Evolutionary conservation across 2,329 filamentous ascomycete genomes (phyloP).

Genomic region (Plenodomus biglobosus): DNA sequence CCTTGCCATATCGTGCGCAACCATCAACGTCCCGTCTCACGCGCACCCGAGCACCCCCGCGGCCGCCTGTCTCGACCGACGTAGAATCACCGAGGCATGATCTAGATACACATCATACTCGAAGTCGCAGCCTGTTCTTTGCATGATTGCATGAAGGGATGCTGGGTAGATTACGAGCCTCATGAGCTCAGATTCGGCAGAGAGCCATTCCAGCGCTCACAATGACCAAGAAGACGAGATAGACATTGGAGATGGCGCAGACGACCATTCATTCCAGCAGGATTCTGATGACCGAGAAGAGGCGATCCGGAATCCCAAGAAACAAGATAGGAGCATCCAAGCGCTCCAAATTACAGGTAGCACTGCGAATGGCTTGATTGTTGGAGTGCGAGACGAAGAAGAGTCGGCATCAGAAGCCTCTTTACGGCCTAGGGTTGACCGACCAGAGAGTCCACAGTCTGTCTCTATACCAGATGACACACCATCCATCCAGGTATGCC

Average conservation of each 20-base stretch:
- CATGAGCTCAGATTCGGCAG: slow-evolving; percentile 71
- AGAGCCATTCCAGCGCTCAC: slow-evolving; percentile 62
- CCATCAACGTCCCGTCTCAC: neutral
- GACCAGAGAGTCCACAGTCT: slow-evolving; percentile 66
- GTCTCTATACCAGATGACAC: slow-evolving; percentile 80
- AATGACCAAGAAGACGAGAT: slow-evolving; percentile 42
- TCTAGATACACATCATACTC: slow-evolving; percentile 1
- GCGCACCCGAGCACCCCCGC: neutral
- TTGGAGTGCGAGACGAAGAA: slow-evolving; percentile 32
- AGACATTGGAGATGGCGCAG: slow-evolving; percentile 44
- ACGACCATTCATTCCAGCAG: neutral
- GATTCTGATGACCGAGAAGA: slow-evolving; percentile 3
- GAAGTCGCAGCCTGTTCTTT: neutral
- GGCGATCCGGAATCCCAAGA: slow-evolving; percentile 13
- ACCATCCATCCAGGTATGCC: slow-evolving; percentile 74
- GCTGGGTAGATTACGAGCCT: slow-evolving; percentile 54
- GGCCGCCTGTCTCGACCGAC: slow-evolving; percentile 7
- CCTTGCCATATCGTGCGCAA: too few relatives aligned
- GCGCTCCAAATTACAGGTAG: slow-evolving; percentile 27
- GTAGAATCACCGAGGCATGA: slow-evolving; percentile 5
- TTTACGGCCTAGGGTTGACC: slow-evolving; percentile 13
- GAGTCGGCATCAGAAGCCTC: slow-evolving; percentile 25
- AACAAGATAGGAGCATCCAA: slow-evolving; percentile 17
- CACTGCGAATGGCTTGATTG: slow-evolving; percentile 33
- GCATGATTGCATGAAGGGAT: slow-evolving; percentile 51